A percentile compares a stretch with the other conserved stretches of the same genome.
Evolutionary conservation across 1,284 basidiomycete genomes (phyloP).

Genomic region (Paramarasmius palmivorus): DNA sequence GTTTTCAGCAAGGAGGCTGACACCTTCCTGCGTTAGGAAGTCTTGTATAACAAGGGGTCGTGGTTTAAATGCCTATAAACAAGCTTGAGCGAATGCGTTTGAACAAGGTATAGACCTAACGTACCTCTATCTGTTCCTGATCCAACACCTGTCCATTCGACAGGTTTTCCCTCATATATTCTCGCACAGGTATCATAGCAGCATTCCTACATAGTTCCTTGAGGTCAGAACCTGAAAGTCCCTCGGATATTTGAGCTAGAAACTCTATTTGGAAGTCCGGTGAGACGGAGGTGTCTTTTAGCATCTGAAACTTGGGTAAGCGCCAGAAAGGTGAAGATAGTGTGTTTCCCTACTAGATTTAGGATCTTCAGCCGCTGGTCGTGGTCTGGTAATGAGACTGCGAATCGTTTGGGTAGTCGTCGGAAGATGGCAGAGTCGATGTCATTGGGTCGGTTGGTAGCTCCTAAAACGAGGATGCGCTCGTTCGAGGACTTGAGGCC

Average conservation of each 20-base stretch:
- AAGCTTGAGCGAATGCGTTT: background rate
- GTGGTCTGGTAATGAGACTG: conserved; percentile 80
- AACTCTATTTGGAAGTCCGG: conserved; percentile 63
- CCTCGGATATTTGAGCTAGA: conserved; percentile 76
- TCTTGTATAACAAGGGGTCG: conserved; percentile 71
- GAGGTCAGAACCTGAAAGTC: conserved; percentile 89
- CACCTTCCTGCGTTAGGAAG: conserved; percentile 65
- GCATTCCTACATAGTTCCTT: conserved; percentile 94
- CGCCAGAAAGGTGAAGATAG: conserved; percentile 72
- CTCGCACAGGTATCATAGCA: conserved; percentile 89
- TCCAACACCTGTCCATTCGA: conserved; percentile 50
- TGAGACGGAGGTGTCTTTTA: conserved; percentile 75
- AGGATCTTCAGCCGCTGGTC: conserved; percentile 90
- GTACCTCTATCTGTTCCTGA: conserved; percentile 56
- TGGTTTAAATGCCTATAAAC: conserved; percentile 69
- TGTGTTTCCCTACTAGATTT: conserved; percentile 57
- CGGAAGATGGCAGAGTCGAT: conserved; percentile 96
- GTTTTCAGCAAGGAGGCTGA: background rate
- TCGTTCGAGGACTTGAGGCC: conserved; percentile 86
- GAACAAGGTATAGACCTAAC: conserved; percentile 15
- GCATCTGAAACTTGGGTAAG: conserved; percentile 60
- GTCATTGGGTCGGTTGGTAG: conserved; percentile 93
- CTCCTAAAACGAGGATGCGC: conserved; percentile 92
- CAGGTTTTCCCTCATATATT: conserved; percentile 64
- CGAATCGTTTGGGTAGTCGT: conserved; percentile 98